These are phyloP conservation scores for Parietichytrium sp. DNA, from an alignment of 108 stramenopile genomes.

Conservation along the genomic window DNA sequence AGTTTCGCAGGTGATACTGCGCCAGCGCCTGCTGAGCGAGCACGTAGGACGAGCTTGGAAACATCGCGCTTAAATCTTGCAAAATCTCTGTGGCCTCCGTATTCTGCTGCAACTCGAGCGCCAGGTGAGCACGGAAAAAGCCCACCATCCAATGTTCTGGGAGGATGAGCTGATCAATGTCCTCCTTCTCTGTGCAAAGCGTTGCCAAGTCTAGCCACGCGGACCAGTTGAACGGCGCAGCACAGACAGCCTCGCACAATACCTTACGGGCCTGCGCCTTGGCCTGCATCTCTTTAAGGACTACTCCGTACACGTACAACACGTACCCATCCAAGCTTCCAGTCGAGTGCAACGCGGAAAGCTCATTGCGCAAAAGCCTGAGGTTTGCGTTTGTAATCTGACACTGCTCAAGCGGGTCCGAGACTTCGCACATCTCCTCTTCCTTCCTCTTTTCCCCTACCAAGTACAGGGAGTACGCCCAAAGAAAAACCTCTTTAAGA, in stretches of 20 bases:
- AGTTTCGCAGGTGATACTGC: constrained; percentile 84
- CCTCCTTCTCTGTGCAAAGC: constrained; percentile 62
- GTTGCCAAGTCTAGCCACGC: constrained; percentile 90
- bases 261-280: constrained; percentile 58
- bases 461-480: constrained; percentile 83
- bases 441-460: constrained; percentile 87
- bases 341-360: constrained; percentile 48
- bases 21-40: constrained; percentile 73
- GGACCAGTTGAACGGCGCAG: constrained; percentile 88
- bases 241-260: constrained; percentile 68
- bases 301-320: constrained; percentile 80
- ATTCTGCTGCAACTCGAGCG: constrained; percentile 79
- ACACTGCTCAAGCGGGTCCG: constrained; percentile 44
- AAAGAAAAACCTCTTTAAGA: constrained; percentile 59
- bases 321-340: constrained; percentile 79
- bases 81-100: constrained; percentile 61
- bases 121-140: constrained; percentile 82
- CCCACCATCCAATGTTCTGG: constrained; percentile 76
- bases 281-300: constrained; percentile 57
- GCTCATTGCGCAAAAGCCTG: constrained; percentile 70
- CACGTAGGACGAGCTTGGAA: constrained; percentile 73
- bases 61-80: constrained; percentile 45
- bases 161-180: constrained; percentile 61
- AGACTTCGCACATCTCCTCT: constrained; percentile 71
- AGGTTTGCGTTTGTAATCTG: constrained; percentile 61